Conservation (phyloP, 345 rosid genomes). For the Eucalyptus cladocalyx region DNA sequence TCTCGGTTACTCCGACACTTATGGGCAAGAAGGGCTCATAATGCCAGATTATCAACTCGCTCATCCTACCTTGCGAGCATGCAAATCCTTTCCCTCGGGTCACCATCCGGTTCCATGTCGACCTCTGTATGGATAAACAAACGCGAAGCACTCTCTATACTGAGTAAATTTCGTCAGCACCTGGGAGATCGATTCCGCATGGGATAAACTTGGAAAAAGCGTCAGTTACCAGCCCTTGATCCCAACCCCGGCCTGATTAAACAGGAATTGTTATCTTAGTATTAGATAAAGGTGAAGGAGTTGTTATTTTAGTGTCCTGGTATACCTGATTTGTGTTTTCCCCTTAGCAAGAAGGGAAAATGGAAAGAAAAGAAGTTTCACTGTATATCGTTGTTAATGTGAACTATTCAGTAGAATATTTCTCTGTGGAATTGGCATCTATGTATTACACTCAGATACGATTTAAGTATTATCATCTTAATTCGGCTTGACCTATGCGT, state of each 20-base stretch:
- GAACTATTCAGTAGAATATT: neutral
- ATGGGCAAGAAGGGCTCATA: conserved; percentile 36
- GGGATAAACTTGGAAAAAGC: neutral
- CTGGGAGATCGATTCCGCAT: neutral
- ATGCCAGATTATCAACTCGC: neutral
- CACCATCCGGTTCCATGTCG: neutral
- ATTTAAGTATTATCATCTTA: neutral
- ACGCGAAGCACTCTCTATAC: neutral
- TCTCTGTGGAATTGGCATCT: neutral
- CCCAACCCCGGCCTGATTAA: neutral
- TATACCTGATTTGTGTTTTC: neutral
- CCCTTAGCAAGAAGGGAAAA: neutral
- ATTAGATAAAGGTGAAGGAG: neutral
- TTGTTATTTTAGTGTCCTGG: neutral
- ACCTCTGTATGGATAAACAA: neutral
- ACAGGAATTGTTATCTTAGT: neutral
- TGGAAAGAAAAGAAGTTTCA: neutral
- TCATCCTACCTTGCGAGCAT: neutral
- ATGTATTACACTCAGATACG: neutral
- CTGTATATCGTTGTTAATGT: neutral
- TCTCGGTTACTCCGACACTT: conserved; percentile 57
- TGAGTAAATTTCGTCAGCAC: neutral
- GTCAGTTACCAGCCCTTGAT: neutral
- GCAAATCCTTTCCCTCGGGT: neutral
- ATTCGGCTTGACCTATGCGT: neutral